Evolutionary conservation across 352 stramenopile genomes (phyloP), one percentile per base, ranked within the genome.

Genomic region (Discostella stelligera): DNA sequence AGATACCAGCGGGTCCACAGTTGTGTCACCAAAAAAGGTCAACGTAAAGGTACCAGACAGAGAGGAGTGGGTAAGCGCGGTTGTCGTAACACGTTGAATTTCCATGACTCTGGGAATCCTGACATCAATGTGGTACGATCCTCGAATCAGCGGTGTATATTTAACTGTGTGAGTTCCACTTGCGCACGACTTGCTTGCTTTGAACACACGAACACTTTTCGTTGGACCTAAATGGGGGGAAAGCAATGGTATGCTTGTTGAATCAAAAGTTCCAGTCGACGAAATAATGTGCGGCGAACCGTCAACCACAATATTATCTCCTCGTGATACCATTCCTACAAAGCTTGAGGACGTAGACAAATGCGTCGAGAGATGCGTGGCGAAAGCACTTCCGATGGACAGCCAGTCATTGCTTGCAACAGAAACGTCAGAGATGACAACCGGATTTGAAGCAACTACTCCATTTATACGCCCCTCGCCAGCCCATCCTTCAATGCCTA

Each of bases 131-230:
- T 87, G 63, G 80, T 98, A 98, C 27, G 80, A 83, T 3, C 96
- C 96, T 66, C 95, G 94, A 18, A 98, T 92, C 20, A 93, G 89
- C 0, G 95, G 95, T 20, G 94, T 94, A 83, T 97, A 97, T 27
- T 88, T 92, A 5, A 98, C 87, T 0, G 80, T 76, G 66, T 97
- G 92, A 0, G 84, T 94, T 0, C 95, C 95, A 3, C 71, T 68
- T 23, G 32, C 59, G 59, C 77, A 84, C 7, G 54, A 75, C 56
- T 77, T 78, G 59, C 68, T 77, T 62, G 55, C 54, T 69, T 77
- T 84, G 53, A 71, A 83, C 23, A 86, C 41, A 60, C 52, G 30
- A 62, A 81, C 46, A 66, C 20, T 60, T 66, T 53, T 76, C 56
- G 77, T 71, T 63, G 76, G 54, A 16, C 92, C 93, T 27, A 89